phyloP scores from a whole-genome alignment of 441 rosid species.

The Pelargonium citronellum region DNA sequence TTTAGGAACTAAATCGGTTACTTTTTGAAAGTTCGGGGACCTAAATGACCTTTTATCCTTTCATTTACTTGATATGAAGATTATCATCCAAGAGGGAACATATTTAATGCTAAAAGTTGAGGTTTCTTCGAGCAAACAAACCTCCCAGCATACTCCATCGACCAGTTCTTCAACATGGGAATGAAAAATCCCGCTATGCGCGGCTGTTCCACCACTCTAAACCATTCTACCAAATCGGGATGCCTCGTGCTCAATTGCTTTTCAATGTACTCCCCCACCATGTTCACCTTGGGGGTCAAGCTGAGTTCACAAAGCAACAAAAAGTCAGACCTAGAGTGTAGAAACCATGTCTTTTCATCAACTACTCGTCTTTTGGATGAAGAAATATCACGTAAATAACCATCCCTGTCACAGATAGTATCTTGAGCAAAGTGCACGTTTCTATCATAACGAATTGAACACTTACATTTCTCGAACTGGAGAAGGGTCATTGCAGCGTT shows the following conservation, averaged over 20 bases:
- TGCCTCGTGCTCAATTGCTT: slow-evolving; percentile 39
- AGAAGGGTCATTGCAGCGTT: slow-evolving; percentile 40
- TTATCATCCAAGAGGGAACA: slow-evolving; percentile 1
- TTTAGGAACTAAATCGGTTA: no score
- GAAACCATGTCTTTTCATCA: neutral
- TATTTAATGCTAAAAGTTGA: slow-evolving; percentile 17
- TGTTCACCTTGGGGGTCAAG: slow-evolving; percentile 39
- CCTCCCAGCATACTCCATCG: slow-evolving; percentile 74
- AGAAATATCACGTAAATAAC: neutral
- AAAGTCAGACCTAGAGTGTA: slow-evolving; percentile 5
- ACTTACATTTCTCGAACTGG: slow-evolving; percentile 55
- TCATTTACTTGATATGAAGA: neutral
- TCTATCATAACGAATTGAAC: neutral
- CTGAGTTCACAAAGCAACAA: slow-evolving; percentile 32
- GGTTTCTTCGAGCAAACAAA: slow-evolving; percentile 29
- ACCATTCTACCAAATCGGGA: slow-evolving; percentile 48
- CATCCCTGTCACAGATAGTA: neutral
- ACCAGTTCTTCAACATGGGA: slow-evolving; percentile 66
- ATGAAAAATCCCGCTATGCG: slow-evolving; percentile 45
- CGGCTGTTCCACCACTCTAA: slow-evolving; percentile 52
- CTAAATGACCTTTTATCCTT: no score
- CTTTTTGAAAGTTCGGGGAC: no score
- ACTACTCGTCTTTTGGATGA: neutral
- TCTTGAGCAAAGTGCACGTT: neutral
- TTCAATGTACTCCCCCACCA: slow-evolving; percentile 41